Percentiles rank a stretch among this genome's conserved stretches.
Conservation (phyloP, 192 early-diverging fungal species). For the Backusella tuberculispora region DNA sequence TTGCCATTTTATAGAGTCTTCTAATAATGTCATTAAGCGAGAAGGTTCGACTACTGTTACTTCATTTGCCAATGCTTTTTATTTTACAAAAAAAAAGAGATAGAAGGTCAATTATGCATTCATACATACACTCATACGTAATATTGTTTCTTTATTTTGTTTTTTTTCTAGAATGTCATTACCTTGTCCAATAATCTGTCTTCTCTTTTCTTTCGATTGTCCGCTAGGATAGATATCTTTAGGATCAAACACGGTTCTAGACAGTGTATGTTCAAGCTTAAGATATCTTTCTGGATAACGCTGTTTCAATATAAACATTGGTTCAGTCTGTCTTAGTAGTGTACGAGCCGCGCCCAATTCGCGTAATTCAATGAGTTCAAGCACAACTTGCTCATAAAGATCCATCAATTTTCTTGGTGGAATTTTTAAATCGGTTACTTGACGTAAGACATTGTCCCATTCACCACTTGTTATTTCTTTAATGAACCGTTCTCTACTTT, state of each 20-base stretch:
- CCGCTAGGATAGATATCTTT: slow-evolving; percentile 72
- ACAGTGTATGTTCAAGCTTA: slow-evolving; percentile 80
- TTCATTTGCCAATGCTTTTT: slow-evolving; percentile 57
- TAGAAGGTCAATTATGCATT: not conserved
- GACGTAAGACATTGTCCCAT: slow-evolving; percentile 89
- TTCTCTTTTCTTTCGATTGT: slow-evolving; percentile 71
- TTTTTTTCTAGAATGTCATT: slow-evolving; percentile 13
- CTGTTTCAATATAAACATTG: slow-evolving; percentile 83
- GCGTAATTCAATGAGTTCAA: slow-evolving; percentile 85
- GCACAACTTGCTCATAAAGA: slow-evolving; percentile 91
- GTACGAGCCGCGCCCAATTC: slow-evolving; percentile 88
- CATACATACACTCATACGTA: not conserved
- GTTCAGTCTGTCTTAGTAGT: slow-evolving; percentile 88
- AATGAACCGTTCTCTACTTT: slow-evolving; percentile 74
- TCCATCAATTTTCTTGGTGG: slow-evolving; percentile 78
- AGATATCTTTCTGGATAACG: slow-evolving; percentile 86
- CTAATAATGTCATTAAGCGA: slow-evolving; percentile 82
- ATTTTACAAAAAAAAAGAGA: not conserved
- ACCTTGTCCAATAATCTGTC: slow-evolving; percentile 78
- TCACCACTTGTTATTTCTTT: slow-evolving; percentile 76
- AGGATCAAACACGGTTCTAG: slow-evolving; percentile 69
- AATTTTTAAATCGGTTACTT: slow-evolving; percentile 74
- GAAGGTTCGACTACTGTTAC: slow-evolving; percentile 78
- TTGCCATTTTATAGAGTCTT: slow-evolving; percentile 91
- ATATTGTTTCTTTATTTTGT: too few relatives aligned